Evolutionary conservation across 768 basidiomycete species (phyloP), one percentile per base, ranked within the genome.

Genomic region (Psilocybe cubensis): DNA sequence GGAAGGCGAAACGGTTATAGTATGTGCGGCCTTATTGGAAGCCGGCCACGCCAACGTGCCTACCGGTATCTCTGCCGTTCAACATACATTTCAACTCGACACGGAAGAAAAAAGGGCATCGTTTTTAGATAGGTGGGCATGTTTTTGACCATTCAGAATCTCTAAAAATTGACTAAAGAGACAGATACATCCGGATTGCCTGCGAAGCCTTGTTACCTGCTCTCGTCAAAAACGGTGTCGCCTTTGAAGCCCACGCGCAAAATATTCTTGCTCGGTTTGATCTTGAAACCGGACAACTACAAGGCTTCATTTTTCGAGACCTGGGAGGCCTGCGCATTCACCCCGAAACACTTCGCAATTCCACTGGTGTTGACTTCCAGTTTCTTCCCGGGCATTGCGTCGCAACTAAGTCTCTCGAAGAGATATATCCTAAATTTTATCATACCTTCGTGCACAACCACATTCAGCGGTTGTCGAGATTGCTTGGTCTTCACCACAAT

Each of bases 401-500:
- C 49, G 76, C 76, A 14, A 80, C 82, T 0, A 60, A 69, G 31
- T 75, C 79, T 1, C 58, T 81, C 18, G 77, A 81, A 57, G 83
- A 84, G 56, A 79, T 76, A 1, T 83, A 79, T 49, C 78, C 80
- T 9, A 84, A 83, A 60, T 80, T 85, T 64, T 84, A 86, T 61
- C 83, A 85, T 65, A 85, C 83, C 1, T 79, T 84, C 48, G 72
- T 86, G 17, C 83, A 85, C 65, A 84, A 83, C 66, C 84, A 86
- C 58, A 70, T 85, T 20, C 84, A 86, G 66, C 79, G 83, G 18
- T 66, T 86, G 27, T 82, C 82, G 20, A 76, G 84, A 24, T 68
- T 84, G 7, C 76, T 86, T 18, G 79, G 76, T 3, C 64, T 84
- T 60, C 84, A 86, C 63, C 70, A 74, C 54, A 76, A 80, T 63